Evolutionary conservation across 1,284 basidiomycete species (phyloP), one percentile per base, ranked within the genome.

Genomic region (Ustilago curta): DNA sequence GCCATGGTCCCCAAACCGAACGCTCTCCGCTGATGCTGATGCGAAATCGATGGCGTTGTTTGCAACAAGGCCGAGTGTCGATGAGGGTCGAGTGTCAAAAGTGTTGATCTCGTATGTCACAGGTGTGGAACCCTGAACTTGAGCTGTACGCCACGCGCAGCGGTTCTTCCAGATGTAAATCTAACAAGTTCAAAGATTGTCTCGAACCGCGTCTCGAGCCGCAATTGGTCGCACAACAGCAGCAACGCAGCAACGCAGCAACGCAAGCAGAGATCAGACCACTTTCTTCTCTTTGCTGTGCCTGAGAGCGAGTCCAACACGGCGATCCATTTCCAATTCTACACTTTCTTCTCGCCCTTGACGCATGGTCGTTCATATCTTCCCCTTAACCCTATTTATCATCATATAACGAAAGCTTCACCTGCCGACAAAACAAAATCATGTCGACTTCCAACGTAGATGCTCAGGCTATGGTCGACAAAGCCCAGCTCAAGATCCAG

Each of bases 401-500:
- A 31, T 27, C 35, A 12, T 16, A 37, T 14, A 14, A 29, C 14
- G 8, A 31, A 25, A n/a, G 23, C 16, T 37, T 1, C 25, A 16
- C 25, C 16, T 31, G 1, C n/a, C n/a, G n/a, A n/a, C n/a, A n/a
- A n/a, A n/a, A n/a, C 25, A 9, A 48, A 18, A 62, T 31, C 16
- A 76, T 76, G 73, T 71, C 73, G 21, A 50, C 60, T 23, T 23
- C 62, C 16, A 35, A 45, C 32, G 35, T 63, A 49, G 72, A 76
- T 18, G 45, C 51, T 14, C 58, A 70, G 31, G 64, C 54, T 18
- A 49, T 73, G 52, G 70, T 70, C 63, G 64, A 70, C 52, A 76
- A 74, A 44, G 79, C 70, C n/a, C 74, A 76, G 70, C 47, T 66
- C 65, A 86, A 86, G 74, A 64, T 81, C 42, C 79, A 78, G 29